phyloP scores from a whole-genome alignment of 257 asterid species.

The Gentiana dahurica region DNA sequence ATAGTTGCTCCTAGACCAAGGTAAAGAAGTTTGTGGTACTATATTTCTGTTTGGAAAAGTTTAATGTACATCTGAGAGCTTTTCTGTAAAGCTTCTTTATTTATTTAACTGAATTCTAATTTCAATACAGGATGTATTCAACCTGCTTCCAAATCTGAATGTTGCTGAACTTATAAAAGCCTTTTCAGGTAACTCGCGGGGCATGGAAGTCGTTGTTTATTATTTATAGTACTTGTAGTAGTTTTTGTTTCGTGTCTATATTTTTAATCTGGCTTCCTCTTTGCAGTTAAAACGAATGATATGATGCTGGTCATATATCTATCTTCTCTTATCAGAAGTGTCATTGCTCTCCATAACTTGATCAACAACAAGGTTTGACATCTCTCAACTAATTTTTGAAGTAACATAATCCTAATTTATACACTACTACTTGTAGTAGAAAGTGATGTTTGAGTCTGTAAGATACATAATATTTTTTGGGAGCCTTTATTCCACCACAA shows the following conservation, averaged over 20 bases:
- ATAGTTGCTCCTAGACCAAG: too few relatives aligned
- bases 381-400: not conserved
- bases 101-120: not conserved
- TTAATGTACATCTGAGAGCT: too few relatives aligned
- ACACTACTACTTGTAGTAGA: too few relatives aligned
- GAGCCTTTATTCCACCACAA: too few relatives aligned
- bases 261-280: constrained; percentile 1
- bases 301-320: constrained; percentile 95
- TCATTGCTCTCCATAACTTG: constrained; percentile 88
- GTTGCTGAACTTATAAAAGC: constrained; percentile 71
- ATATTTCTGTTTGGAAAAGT: too few relatives aligned
- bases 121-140: constrained; percentile 66
- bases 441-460: too few relatives aligned
- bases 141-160: constrained; percentile 83
- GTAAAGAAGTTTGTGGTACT: too few relatives aligned
- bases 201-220: too few relatives aligned
- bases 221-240: not conserved
- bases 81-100: not conserved
- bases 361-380: constrained; percentile 79
- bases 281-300: constrained; percentile 86
- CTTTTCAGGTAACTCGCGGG: constrained; percentile 51
- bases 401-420: too few relatives aligned
- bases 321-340: constrained; percentile 84
- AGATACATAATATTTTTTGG: too few relatives aligned
- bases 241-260: constrained; percentile 1